phyloP scores from a whole-genome alignment of 2,329 filamentous ascomycete species.

The Trichoderma breve region DNA sequence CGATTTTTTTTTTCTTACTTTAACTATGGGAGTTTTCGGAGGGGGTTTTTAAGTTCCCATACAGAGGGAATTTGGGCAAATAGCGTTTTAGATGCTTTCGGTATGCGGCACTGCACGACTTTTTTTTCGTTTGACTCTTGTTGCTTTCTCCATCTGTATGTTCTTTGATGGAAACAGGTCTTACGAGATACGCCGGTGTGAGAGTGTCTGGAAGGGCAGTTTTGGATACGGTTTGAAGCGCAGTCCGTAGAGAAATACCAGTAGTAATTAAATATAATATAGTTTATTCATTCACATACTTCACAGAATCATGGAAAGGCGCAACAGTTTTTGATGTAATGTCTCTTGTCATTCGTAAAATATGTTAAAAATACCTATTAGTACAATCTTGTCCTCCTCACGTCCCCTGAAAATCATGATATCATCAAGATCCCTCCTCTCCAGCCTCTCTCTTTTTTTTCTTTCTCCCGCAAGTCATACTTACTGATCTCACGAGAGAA shows the following conservation, averaged over 20 bases:
- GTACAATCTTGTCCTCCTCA: not conserved
- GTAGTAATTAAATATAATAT: not conserved
- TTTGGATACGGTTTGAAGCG: not conserved
- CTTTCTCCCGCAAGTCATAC: not conserved
- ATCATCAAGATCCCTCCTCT: not conserved
- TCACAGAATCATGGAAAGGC: not conserved
- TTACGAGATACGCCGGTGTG: not conserved
- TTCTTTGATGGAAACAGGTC: not conserved
- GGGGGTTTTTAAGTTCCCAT: not conserved
- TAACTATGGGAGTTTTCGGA: not conserved
- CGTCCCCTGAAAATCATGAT: not conserved
- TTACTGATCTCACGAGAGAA: not conserved
- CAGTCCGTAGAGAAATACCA: not conserved
- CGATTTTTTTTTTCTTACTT: not conserved
- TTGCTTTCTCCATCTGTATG: not conserved
- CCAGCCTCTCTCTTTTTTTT: not conserved
- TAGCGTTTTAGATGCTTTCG: not conserved
- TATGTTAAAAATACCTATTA: conserved; percentile 1
- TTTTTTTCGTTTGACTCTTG: not conserved
- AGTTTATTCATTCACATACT: not conserved
- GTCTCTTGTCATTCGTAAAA: conserved; percentile 19
- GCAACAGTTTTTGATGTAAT: conserved; percentile 4
- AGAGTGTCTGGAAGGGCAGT: not conserved
- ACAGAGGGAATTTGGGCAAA: not conserved
- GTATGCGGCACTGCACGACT: not conserved